Conservation (phyloP, 78 protist genomes). For the Diacronema lutheri region DNA sequence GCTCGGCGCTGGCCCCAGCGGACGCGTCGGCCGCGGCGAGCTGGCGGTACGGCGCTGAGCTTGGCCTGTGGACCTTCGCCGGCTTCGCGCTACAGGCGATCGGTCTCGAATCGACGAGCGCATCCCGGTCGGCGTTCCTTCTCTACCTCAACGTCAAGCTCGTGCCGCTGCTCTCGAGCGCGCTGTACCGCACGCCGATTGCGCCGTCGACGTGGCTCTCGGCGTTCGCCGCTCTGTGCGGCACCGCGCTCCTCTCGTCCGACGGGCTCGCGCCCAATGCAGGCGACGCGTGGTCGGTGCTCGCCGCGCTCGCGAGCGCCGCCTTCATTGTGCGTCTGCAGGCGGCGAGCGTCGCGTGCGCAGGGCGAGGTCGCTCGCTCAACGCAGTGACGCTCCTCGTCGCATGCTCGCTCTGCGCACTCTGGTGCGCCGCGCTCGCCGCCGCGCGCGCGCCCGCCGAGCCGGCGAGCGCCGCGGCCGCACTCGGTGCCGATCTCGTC, state of each 20-base stretch:
- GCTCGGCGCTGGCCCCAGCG: neutral
- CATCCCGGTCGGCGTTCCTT: slow-evolving; percentile 17
- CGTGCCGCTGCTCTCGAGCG: neutral
- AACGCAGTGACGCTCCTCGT: neutral
- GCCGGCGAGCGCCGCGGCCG: too few species aligned
- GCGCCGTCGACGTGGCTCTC: neutral
- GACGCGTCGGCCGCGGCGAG: neutral
- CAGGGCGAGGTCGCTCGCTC: neutral
- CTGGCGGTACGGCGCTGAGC: neutral
- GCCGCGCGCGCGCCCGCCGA: neutral
- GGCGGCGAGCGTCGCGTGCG: neutral
- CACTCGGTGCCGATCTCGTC: neutral
- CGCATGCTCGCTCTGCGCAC: neutral
- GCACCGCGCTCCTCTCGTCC: neutral
- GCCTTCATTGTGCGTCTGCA: neutral
- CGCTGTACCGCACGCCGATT: neutral
- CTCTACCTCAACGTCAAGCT: slow-evolving; percentile 33
- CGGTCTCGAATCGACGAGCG: slow-evolving; percentile 21
- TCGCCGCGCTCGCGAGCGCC: neutral
- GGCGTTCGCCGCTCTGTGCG: neutral
- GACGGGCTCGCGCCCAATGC: neutral
- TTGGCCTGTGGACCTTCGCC: neutral
- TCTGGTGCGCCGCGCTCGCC: neutral
- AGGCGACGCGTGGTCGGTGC: slow-evolving; percentile 11
- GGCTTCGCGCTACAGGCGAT: slow-evolving; percentile 23